Base-by-base conservation (phyloP, 805 yeast genomes). In the Priceomyces carsonii region DNA sequence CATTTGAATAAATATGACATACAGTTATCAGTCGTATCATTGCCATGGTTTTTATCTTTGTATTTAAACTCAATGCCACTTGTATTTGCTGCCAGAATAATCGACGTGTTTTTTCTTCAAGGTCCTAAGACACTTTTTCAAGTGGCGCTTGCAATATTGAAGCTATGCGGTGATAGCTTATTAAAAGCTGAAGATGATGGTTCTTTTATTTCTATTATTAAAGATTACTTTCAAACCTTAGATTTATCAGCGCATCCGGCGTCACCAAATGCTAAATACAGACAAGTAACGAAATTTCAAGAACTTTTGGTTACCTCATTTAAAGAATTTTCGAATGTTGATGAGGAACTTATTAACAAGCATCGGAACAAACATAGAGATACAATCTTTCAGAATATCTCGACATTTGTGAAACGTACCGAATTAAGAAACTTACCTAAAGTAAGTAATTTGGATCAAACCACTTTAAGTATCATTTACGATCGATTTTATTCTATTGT, bases 41-140 rank as follows among this genome's bases (percentile, higher is more conserved):
- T 93, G 28, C 98, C 99, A 2, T 93, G 99, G 99, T 93, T 93
- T 55, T 66, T 93, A 35, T 87, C 96, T 0, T 64, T 93, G 25
- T 93, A 86, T 58, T 75, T 91, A 46, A 90, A 85, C 47, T 82
- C 96, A 0, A 89, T 93, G 95, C 99, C 99, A 0, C 65, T 93
- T 46, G 89, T 89, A 5, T 91, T 80, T 63, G 96, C 99, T 2
- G 86, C 89, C 51, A 71, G 98, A 57, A 85, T 93, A 30, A 73
- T 91, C 51, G 99, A 93, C 59, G 83, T 89, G 15, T 82, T 93
- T 53, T 85, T 93, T 57, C 70, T 86, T 38, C 89, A 89, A 57
- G 99, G 99, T 1, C 81, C 95, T 2, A 81, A 80, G 45, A 83
- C 93, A 0, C 65, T 93, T 16, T 95, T 93, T 56, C 98, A 93